Evolutionary conservation across 257 asterid genomes (phyloP).

Genomic region (Plectranthus barbatus): DNA sequence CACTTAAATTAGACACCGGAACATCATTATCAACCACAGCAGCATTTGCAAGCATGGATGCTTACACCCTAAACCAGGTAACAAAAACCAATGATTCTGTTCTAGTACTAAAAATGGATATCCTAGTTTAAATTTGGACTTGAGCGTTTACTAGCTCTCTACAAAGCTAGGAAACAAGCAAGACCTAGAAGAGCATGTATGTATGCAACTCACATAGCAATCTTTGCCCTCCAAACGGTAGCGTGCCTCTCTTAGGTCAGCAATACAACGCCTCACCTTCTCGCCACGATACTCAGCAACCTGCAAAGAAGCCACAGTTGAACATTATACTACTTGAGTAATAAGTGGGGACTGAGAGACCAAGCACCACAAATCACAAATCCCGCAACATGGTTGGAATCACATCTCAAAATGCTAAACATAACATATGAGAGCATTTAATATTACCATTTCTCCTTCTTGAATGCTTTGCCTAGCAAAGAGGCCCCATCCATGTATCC

Average conservation of each 20-base stretch:
- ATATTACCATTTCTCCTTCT: conserved; percentile 88
- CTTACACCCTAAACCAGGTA: background rate
- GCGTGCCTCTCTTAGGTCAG: conserved; percentile 82
- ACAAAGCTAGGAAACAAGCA: background rate
- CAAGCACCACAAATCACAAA: no score
- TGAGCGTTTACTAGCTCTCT: no score
- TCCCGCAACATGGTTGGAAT: background rate
- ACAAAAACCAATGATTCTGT: background rate
- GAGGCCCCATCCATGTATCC: conserved; percentile 99
- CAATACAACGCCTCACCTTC: conserved; percentile 75
- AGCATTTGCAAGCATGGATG: background rate
- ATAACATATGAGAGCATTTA: background rate
- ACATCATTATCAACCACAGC: conserved; percentile 5
- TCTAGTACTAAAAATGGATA: background rate
- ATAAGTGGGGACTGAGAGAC: background rate
- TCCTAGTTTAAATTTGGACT: background rate
- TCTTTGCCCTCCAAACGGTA: conserved; percentile 78
- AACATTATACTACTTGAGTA: conserved; percentile 2
- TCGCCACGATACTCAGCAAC: conserved; percentile 92
- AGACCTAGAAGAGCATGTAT: background rate
- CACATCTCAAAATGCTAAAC: background rate
- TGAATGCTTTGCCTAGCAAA: conserved; percentile 79
- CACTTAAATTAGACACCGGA: no score
- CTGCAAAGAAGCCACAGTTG: conserved; percentile 35
- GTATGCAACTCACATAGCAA: conserved; percentile 91